Evolutionary conservation across 2,329 filamentous ascomycete genomes (phyloP).

Genomic region (Dryadomyces quercus-mongolicae): DNA sequence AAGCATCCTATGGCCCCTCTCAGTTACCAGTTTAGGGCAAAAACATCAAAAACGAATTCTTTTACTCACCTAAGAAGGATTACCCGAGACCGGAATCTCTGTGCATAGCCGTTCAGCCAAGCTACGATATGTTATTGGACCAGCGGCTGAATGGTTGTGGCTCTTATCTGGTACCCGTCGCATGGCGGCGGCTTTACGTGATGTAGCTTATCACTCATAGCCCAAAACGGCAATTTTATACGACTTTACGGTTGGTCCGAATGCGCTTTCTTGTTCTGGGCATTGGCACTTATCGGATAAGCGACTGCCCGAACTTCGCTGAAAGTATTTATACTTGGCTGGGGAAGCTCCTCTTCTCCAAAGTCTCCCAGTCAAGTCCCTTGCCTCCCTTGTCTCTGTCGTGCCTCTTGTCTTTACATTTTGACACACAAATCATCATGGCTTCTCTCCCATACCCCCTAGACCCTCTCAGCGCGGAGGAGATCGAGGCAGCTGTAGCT

Average conservation of each 20-base stretch:
- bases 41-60: not conserved
- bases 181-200: not conserved
- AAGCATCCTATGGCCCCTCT: too few relatives aligned
- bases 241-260: not conserved
- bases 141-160: not conserved
- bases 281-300: not conserved
- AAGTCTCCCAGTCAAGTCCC: too few relatives aligned
- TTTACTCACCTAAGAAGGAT: not conserved
- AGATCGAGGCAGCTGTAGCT: slow-evolving; percentile 61
- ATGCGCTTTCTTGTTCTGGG: too few relatives aligned
- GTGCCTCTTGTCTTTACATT: not conserved
- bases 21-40: too few relatives aligned
- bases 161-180: not conserved
- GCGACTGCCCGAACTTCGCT: not conserved
- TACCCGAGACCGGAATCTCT: not conserved
- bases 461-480: slow-evolving; percentile 59
- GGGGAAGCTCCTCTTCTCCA: too few relatives aligned
- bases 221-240: not conserved
- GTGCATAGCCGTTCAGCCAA: not conserved
- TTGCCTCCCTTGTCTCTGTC: not conserved
- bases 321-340: not conserved
- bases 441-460: slow-evolving; percentile 46
- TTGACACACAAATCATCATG: not conserved
- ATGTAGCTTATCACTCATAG: not conserved
- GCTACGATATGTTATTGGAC: not conserved